Base-by-base conservation (phyloP, 805 yeast species). In the Saccharomyces mikatae region DNA sequence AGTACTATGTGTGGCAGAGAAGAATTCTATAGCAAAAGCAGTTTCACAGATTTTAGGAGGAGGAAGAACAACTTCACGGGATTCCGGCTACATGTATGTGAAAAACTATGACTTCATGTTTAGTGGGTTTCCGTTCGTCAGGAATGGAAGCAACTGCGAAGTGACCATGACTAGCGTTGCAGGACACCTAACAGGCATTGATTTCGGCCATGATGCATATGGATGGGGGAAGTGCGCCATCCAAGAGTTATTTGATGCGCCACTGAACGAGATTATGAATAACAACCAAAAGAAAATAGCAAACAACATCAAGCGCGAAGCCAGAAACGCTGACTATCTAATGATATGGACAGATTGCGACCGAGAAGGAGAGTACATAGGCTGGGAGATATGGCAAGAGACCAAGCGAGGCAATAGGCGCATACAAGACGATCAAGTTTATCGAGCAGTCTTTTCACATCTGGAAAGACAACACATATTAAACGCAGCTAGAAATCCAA, bases 261-360 rank as follows among this genome's bases (percentile, higher is more conserved):
- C 92, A 0, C 67, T 86, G 4, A 65, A 68, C n/a, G 74, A 74
- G 47, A 65, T 69, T 2, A 66, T 74, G 31, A 74, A 76, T 11
- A 68, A 73, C 46, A 77, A 76, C 49, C 76, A 76, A 54, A 61
- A 60, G 55, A 73, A 72, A 31, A 77, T 89, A 24, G 84, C 84
- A 2, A 70, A 74, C 10, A 94, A 92, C 65, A 89, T 94, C 50
- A 68, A 78, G 30, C 69, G 69, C 3, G 89, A 89, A 64, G 87
- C 90, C 4, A 68, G 83, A 46, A 64, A 63, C 21, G 80, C 88
- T 4, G 80, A 82, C 52, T 73, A 73, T 44, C 71, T 94, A 53
- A 88, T 89, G 87, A 89, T 94, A 6, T 94, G 99, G 98, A 94
- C 99, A 0, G 99, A 94, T 77, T 94, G 99, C 71, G 98, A 91